Conservation (phyloP, 306 rosid genomes). For the Benincasa hispida region DNA sequence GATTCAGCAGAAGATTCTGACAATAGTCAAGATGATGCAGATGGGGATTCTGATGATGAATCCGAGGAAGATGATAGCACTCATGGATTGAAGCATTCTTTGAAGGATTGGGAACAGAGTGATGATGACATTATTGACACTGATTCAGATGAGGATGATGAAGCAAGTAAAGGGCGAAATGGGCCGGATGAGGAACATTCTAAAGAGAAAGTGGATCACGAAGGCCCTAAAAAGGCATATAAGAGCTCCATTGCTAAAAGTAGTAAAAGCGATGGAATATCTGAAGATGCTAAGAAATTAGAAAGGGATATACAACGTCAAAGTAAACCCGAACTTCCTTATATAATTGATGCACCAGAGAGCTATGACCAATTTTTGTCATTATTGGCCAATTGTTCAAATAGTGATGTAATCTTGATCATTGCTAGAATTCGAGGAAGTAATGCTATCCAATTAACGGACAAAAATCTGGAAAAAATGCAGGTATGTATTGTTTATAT, state of each 20-base stretch:
- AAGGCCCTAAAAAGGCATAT: conserved; percentile 12
- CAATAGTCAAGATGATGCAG: conserved; percentile 35
- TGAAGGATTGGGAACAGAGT: conserved; percentile 92
- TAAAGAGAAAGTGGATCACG: conserved; percentile 13
- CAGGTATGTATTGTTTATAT: conserved; percentile 39
- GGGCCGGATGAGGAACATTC: conserved; percentile 15
- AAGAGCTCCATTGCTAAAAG: conserved; percentile 16
- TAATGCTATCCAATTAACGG: conserved; percentile 73
- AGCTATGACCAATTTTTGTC: conserved; percentile 54
- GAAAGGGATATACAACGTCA: conserved; percentile 26
- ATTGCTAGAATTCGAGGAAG: conserved; percentile 71
- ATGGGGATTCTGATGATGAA: conserved; percentile 28
- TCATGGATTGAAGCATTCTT: conserved; percentile 22
- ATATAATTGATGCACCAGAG: conserved; percentile 80
- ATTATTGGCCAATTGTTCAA: conserved; percentile 40
- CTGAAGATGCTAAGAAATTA: conserved; percentile 28
- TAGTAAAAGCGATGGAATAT: conserved; percentile 22
- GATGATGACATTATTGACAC: conserved; percentile 58
- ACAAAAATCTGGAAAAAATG: conserved; percentile 80
- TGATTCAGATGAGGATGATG: conserved; percentile 31
- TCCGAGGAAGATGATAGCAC: conserved; percentile 41
- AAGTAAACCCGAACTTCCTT: conserved; percentile 50
- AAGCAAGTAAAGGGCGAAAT: conserved; percentile 19
- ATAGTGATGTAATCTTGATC: conserved; percentile 43
- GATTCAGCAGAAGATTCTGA: conserved; percentile 44